Conservation (phyloP, 1,284 basidiomycete species). For the Papiliotrema terrestris region DNA sequence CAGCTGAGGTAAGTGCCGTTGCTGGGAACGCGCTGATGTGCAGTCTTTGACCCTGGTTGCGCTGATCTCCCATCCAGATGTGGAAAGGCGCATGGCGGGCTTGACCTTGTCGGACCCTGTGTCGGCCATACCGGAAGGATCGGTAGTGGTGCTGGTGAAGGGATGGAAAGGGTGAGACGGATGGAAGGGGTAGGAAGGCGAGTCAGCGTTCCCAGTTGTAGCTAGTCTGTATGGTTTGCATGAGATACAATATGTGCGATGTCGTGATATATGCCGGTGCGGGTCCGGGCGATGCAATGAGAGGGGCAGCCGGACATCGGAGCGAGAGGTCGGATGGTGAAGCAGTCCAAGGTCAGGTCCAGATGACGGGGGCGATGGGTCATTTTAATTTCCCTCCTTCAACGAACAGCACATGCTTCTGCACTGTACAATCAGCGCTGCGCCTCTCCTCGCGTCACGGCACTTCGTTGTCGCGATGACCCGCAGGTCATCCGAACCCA, state of each 20-base stretch:
- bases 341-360: background rate
- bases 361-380: background rate
- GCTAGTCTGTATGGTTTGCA: background rate
- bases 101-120: background rate
- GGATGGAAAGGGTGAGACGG: background rate
- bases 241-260: too few relatives aligned
- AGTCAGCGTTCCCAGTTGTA: background rate
- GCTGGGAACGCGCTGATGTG: background rate
- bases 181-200: too few relatives aligned
- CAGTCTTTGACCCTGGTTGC: background rate
- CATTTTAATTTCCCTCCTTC: slow-evolving; percentile 39
- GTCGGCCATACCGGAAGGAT: slow-evolving; percentile 4
- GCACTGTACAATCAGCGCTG: slow-evolving; percentile 54
- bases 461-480: background rate
- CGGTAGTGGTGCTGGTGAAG: background rate
- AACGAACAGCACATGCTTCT: slow-evolving; percentile 67
- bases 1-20: slow-evolving; percentile 6
- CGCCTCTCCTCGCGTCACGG: background rate
- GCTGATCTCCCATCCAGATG: slow-evolving; percentile 1
- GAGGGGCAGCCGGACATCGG: background rate
- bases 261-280: background rate
- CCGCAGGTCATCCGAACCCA: background rate
- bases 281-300: background rate
- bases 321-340: too few relatives aligned
- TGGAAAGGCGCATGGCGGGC: background rate